These are phyloP conservation scores for Aeschynomene evenia DNA, from an alignment of 306 rosid species.

Conservation along the genomic window DNA sequence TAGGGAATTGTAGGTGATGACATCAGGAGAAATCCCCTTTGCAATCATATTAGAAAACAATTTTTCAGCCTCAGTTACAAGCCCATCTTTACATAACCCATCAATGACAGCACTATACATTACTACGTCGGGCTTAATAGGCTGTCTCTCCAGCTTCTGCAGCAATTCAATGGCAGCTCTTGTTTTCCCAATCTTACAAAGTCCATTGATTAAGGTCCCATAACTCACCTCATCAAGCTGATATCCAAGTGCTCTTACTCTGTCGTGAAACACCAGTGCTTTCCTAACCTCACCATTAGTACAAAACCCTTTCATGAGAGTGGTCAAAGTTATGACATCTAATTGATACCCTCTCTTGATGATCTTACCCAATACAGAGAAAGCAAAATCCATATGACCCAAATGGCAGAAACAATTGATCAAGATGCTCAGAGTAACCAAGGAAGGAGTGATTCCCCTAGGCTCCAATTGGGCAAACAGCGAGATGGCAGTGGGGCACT, in stretches of 20 bases:
- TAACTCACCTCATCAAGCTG: not conserved
- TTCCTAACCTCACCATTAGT: no score
- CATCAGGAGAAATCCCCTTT: not conserved
- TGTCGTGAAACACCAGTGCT: not conserved
- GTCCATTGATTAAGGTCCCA: not conserved
- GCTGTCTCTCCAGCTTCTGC: not conserved
- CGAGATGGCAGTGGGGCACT: not conserved
- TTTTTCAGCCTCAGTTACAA: not conserved
- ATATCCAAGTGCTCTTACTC: not conserved
- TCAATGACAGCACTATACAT: conserved; percentile 1
- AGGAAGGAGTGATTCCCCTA: not conserved
- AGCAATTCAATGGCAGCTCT: not conserved
- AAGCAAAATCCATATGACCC: not conserved
- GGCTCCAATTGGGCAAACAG: not conserved
- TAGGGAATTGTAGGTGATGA: no score
- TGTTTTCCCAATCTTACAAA: not conserved
- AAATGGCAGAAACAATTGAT: not conserved
- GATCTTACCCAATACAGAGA: not conserved
- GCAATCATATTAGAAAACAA: not conserved
- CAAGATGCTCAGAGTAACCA: not conserved
- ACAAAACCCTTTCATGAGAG: not conserved
- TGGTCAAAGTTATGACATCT: not conserved
- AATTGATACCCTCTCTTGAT: not conserved
- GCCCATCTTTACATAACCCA: not conserved
- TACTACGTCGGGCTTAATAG: not conserved